Conservation (phyloP, 306 rosid species). For the Pyrus betulifolia region DNA sequence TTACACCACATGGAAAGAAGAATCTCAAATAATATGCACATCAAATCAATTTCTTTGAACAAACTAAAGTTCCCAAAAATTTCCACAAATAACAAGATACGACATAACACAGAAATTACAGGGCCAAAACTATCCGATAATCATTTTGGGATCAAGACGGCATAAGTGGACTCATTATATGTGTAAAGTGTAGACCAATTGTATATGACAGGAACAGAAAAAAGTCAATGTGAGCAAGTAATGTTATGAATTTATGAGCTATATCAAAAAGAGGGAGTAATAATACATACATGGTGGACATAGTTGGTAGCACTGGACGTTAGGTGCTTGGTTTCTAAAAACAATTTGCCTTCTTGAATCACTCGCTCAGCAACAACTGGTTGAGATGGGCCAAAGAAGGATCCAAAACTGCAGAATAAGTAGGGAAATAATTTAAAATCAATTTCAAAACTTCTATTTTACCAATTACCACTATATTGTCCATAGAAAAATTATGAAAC, state of each 20-base stretch:
- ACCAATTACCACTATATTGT: background rate
- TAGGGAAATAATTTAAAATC: background rate
- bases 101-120: background rate
- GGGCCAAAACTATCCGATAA: background rate
- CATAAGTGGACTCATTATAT: background rate
- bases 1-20: background rate
- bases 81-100: background rate
- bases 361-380: slow-evolving; percentile 82
- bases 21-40: too few species aligned
- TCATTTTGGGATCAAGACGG: background rate
- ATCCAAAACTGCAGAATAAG: slow-evolving; percentile 65
- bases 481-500: background rate
- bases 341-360: slow-evolving; percentile 87
- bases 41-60: background rate
- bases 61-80: background rate
- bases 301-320: slow-evolving; percentile 39
- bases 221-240: background rate
- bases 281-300: slow-evolving; percentile 42
- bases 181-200: background rate
- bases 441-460: background rate
- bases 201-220: background rate
- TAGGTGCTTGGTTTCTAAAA: slow-evolving; percentile 68
- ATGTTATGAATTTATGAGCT: background rate
- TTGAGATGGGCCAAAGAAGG: slow-evolving; percentile 86
- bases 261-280: slow-evolving; percentile 2